Evolutionary conservation across 352 stramenopile genomes (phyloP), one percentile per base, ranked within the genome.

Genomic region (Aphanomyces stellatus): DNA sequence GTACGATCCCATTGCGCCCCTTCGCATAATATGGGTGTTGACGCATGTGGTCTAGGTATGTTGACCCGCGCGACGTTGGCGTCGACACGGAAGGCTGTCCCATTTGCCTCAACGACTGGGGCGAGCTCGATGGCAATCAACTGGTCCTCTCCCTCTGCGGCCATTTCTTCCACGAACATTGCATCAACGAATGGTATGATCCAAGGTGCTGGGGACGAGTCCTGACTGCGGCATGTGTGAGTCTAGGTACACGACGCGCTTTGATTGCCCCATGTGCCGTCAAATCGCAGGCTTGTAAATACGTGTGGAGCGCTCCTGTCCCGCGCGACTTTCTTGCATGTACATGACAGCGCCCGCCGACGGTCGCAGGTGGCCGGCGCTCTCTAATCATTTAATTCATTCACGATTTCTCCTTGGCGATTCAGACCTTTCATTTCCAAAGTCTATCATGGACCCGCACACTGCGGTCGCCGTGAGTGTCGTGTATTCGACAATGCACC

Each of bases 161-260:
- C 41, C 85, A 93, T 66, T 93, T 91, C 56, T 93, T 93, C 72
- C 85, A 93, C 69, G 85, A 90, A 62, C 81, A 91, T 70, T 93
- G 85, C 74, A 93, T 93, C 51, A 93, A 91, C 63, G 85, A 93
- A 70, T 93, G 85, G 85, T 93, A 53, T 15, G 13, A 46, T 8
- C 19, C 0, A 30, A 53, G 7, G 25, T 28, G 8, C 17, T 53
- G 25, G 25, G 10, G 22, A 15, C 46, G 19, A 11, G 10, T 19
- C 46, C 17, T 22, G 46, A 53, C 46, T 28, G 37, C 37, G 17
- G 8, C 37, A 43, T 17, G 8, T 8, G 8, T 43, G 37, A 43
- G 8, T 8, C 8, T 53, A 53, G 46, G 46, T 53, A 93, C 72
- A 80, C 81, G 46, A 93, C 85, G 56, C 80, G 85, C 61, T 93